These are phyloP conservation scores for Eremothecium coryli DNA, from an alignment of 1,139 yeast genomes.

Conservation along the genomic window DNA sequence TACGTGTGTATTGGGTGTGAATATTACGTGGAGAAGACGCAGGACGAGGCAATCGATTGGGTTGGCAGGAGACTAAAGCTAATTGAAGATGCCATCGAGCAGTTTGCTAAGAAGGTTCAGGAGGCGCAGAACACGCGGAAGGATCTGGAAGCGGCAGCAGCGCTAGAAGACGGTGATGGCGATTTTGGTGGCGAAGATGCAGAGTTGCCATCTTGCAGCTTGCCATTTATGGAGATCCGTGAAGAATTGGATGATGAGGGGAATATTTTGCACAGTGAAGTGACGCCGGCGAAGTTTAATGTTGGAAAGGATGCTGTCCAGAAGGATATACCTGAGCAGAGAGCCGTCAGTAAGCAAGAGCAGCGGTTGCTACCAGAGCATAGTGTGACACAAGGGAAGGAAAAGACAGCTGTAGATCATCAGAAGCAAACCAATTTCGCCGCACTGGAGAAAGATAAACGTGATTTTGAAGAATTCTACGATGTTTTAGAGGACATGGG, in stretches of 20 bases:
- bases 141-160: constrained; percentile 34
- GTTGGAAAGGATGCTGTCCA: constrained; percentile 2
- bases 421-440: not conserved
- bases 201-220: constrained; percentile 30
- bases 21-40: constrained; percentile 44
- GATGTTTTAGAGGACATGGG: constrained; percentile 47
- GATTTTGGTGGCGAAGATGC: constrained; percentile 11
- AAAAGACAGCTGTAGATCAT: not conserved
- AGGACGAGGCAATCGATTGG: constrained; percentile 38
- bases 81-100: constrained; percentile 34
- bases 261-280: constrained; percentile 41
- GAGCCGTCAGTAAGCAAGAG: not conserved
- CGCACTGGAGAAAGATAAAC: constrained; percentile 8
- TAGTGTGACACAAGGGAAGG: not conserved
- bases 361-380: not conserved
- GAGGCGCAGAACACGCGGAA: constrained; percentile 34
- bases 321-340: not conserved
- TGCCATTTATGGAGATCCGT: constrained; percentile 70
- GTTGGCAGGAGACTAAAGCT: constrained; percentile 35
- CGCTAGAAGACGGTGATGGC: constrained; percentile 16
- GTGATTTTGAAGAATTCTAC: constrained; percentile 33
- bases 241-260: constrained; percentile 83
- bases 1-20: constrained; percentile 51
- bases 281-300: constrained; percentile 27
- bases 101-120: constrained; percentile 36